These are phyloP conservation scores for Ambrosiella xylebori DNA, from an alignment of 2,329 filamentous ascomycete species.

Conservation along the genomic window DNA sequence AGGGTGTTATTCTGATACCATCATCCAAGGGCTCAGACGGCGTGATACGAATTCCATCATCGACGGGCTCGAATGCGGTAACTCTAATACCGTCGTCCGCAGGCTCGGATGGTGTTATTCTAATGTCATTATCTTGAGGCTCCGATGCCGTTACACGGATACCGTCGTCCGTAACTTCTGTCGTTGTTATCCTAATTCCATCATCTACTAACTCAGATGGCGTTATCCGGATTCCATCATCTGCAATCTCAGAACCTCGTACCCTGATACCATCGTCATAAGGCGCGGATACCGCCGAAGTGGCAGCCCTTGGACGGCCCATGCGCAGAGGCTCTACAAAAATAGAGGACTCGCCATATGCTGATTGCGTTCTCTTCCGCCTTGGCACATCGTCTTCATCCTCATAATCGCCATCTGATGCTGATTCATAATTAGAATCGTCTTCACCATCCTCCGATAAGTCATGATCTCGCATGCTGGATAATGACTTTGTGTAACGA, in stretches of 20 bases:
- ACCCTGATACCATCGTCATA: constrained; percentile 8
- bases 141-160: constrained; percentile 6
- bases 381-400: background rate
- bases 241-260: constrained; percentile 8
- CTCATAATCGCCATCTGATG: background rate
- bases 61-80: constrained; percentile 13
- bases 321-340: constrained; percentile 9
- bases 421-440: constrained; percentile 1
- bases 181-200: constrained; percentile 29
- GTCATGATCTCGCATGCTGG: constrained; percentile 8
- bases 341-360: constrained; percentile 7
- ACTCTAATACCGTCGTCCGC: constrained; percentile 3
- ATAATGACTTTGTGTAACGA: constrained; percentile 9
- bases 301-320: constrained; percentile 1
- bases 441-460: constrained; percentile 1
- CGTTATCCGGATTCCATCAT: constrained; percentile 6
- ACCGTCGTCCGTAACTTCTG: constrained; percentile 16
- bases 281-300: constrained; percentile 16
- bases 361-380: background rate
- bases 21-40: constrained; percentile 1
- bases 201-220: constrained; percentile 18
- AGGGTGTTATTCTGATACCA: constrained; percentile 7
- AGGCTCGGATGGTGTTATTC: constrained; percentile 12
- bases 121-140: constrained; percentile 18
- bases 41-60: constrained; percentile 29